A percentile compares a stretch with the other conserved stretches of the same genome.
These are phyloP conservation scores for Debaryomyces fabryi DNA, from an alignment of 1,139 yeast genomes.

Conservation along the genomic window DNA sequence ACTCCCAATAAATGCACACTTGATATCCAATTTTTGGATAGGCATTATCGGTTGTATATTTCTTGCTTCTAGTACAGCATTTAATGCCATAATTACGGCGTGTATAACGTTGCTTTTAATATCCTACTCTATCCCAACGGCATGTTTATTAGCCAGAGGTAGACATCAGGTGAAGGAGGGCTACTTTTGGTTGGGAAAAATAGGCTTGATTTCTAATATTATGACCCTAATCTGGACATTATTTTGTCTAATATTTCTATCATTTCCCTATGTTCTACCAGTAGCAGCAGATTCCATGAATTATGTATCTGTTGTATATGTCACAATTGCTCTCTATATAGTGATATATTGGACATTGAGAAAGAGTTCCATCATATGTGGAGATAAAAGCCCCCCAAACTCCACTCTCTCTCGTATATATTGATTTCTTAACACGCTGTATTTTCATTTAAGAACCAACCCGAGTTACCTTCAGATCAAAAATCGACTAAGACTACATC, in stretches of 20 bases:
- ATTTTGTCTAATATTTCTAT: slow-evolving; percentile 44
- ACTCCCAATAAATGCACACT: slow-evolving; percentile 40
- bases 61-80: slow-evolving; percentile 46
- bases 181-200: slow-evolving; percentile 53
- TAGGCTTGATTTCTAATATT: slow-evolving; percentile 23
- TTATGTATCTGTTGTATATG: slow-evolving; percentile 46
- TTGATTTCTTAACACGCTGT: too few relatives aligned
- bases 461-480: too few relatives aligned
- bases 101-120: slow-evolving; percentile 40
- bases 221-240: slow-evolving; percentile 35
- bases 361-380: slow-evolving; percentile 26
- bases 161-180: slow-evolving; percentile 40
- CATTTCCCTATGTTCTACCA: slow-evolving; percentile 50
- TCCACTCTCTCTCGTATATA: not conserved
- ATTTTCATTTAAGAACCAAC: too few relatives aligned
- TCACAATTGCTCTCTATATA: slow-evolving; percentile 32
- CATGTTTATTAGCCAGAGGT: slow-evolving; percentile 35
- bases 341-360: slow-evolving; percentile 41
- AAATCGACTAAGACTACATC: too few relatives aligned
- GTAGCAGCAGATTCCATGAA: slow-evolving; percentile 49
- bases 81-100: slow-evolving; percentile 42
- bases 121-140: slow-evolving; percentile 38
- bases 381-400: not conserved
- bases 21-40: slow-evolving; percentile 39
- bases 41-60: slow-evolving; percentile 43